Evolutionary conservation across 306 rosid species (phyloP).

Genomic region (Lablab purpureus): DNA sequence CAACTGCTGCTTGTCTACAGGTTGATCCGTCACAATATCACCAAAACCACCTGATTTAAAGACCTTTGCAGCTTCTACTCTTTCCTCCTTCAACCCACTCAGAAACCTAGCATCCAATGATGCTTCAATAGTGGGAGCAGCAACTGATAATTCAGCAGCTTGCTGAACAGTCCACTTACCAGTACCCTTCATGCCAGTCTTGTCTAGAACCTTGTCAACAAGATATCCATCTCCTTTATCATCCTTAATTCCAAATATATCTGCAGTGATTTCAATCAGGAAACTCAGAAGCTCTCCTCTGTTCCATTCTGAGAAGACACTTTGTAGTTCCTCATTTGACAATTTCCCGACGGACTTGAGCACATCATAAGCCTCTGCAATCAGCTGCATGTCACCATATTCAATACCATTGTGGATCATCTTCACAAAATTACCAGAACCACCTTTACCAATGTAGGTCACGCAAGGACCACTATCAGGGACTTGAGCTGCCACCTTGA

Average conservation of each 20-base stretch:
- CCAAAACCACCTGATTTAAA: constrained; percentile 76
- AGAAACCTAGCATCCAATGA: constrained; percentile 96
- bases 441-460: constrained; percentile 86
- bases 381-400: constrained; percentile 97
- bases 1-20: constrained; percentile 77
- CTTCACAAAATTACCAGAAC: constrained; percentile 95
- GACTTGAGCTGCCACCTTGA: constrained; percentile 96
- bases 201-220: constrained; percentile 95
- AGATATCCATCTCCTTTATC: constrained; percentile 84
- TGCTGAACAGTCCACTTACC: constrained; percentile 99
- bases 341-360: constrained; percentile 89
- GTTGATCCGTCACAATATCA: constrained; percentile 60
- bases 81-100: constrained; percentile 91
- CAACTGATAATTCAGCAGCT: constrained; percentile 92
- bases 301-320: constrained; percentile 87
- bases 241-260: constrained; percentile 89
- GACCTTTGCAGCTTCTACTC: constrained; percentile 84
- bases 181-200: constrained; percentile 96
- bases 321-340: constrained; percentile 79
- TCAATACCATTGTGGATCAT: constrained; percentile 96
- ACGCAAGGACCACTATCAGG: constrained; percentile 93
- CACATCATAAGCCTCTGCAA: constrained; percentile 94
- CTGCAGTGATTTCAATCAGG: constrained; percentile 90
- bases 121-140: constrained; percentile 93
- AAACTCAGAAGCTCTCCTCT: constrained; percentile 91